These are phyloP conservation scores for Fusarium sp. DNA, from an alignment of 2,329 filamentous ascomycete species.

Conservation along the genomic window DNA sequence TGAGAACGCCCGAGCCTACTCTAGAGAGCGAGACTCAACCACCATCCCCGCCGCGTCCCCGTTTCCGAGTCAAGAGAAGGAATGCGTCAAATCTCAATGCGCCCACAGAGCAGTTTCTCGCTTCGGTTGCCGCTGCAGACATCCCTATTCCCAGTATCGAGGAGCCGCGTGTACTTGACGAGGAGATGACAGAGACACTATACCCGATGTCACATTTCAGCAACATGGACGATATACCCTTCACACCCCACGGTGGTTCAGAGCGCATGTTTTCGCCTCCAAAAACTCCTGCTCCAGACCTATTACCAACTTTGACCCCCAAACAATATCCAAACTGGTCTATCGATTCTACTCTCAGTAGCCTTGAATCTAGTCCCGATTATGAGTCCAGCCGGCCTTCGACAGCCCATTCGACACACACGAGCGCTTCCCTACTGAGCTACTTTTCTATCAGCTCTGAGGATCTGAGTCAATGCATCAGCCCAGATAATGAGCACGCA, in stretches of 20 bases:
- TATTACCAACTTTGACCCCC: slow-evolving; percentile 55
- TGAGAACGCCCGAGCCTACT: slow-evolving; percentile 64
- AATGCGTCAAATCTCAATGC: slow-evolving; percentile 62
- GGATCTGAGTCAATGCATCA: slow-evolving; percentile 61
- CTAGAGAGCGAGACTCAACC: slow-evolving; percentile 49
- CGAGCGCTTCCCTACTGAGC: slow-evolving; percentile 66
- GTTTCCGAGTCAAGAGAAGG: slow-evolving; percentile 65
- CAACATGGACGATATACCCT: slow-evolving; percentile 46
- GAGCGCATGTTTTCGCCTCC: slow-evolving; percentile 62
- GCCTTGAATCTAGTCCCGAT: slow-evolving; percentile 67
- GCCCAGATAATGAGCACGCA: slow-evolving; percentile 54
- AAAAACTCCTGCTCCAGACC: slow-evolving; percentile 65
- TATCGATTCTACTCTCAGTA: slow-evolving; percentile 64
- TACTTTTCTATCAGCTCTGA: slow-evolving; percentile 65
- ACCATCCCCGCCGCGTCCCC: slow-evolving; percentile 62
- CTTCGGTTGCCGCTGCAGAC: slow-evolving; percentile 72
- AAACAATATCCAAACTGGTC: slow-evolving; percentile 67
- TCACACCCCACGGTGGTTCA: slow-evolving; percentile 45
- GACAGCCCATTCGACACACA: slow-evolving; percentile 67
- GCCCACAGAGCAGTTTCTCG: slow-evolving; percentile 73
- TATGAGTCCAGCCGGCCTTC: slow-evolving; percentile 69
- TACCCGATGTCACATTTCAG: slow-evolving; percentile 49
- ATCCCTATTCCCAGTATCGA: slow-evolving; percentile 73
- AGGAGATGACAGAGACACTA: slow-evolving; percentile 54
- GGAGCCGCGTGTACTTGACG: slow-evolving; percentile 58